phyloP scores from a whole-genome alignment of 305 asterid species.

The Lippia alba region DNA sequence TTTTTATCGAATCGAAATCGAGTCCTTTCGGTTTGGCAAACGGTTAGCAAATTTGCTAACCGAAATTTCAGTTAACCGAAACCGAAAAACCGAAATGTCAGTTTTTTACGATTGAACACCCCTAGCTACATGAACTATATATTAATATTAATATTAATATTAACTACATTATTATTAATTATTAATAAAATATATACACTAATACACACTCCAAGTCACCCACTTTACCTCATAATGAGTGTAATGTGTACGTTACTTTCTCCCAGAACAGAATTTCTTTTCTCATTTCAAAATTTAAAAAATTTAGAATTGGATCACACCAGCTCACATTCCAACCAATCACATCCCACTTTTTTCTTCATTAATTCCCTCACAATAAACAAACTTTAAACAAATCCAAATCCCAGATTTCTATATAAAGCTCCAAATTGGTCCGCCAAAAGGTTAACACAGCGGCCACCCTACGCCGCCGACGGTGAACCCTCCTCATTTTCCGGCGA shows the following conservation, averaged over 20 bases:
- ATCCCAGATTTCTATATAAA: slow-evolving; percentile 35
- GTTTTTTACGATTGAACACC: no score
- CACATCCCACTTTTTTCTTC: slow-evolving; percentile 32
- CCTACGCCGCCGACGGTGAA: slow-evolving; percentile 44
- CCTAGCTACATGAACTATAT: no score
- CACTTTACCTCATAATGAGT: slow-evolving; percentile 59
- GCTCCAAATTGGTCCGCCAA: slow-evolving; percentile 34
- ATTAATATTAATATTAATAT: no score
- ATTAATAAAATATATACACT: no score
- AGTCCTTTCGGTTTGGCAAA: no score
- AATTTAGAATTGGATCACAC: slow-evolving; percentile 42
- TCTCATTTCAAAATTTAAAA: slow-evolving; percentile 46
- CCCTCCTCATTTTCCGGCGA: background rate
- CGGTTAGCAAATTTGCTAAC: no score
- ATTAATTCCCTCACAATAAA: slow-evolving; percentile 32
- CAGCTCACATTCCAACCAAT: slow-evolving; percentile 71
- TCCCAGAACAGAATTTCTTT: slow-evolving; percentile 35
- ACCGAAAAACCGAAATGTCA: no score
- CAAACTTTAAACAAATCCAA: slow-evolving; percentile 2
- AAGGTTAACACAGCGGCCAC: slow-evolving; percentile 37
- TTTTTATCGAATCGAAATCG: no score
- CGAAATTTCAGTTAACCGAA: no score
- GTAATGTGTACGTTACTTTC: slow-evolving; percentile 62
- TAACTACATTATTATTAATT: no score
- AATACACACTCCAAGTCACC: background rate